phyloP scores from a whole-genome alignment of 148 eudicot genomes.

The Hydrangea macrophylla region DNA sequence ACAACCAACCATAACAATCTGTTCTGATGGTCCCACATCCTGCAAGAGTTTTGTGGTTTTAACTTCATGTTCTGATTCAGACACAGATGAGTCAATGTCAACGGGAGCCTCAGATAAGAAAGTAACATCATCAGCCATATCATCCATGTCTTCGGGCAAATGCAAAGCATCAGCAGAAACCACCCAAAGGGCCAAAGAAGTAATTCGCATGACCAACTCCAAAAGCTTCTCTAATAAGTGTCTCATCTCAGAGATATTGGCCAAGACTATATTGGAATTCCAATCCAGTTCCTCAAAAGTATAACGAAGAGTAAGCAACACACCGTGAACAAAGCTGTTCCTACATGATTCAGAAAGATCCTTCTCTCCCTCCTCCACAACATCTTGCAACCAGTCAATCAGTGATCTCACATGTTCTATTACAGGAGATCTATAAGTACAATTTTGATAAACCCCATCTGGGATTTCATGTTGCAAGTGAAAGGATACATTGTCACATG shows the following conservation, averaged over 20 bases:
- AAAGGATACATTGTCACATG: constrained; percentile 40
- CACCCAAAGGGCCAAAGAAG: constrained; percentile 91
- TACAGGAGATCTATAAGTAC: constrained; percentile 37
- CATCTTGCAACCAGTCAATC: constrained; percentile 70
- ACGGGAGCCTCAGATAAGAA: constrained; percentile 45
- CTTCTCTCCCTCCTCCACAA: constrained; percentile 79
- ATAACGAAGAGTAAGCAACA: constrained; percentile 85
- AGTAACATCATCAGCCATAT: constrained; percentile 55
- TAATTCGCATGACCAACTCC: constrained; percentile 73
- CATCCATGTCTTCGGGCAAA: constrained; percentile 87
- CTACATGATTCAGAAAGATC: constrained; percentile 86
- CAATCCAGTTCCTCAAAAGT: constrained; percentile 96
- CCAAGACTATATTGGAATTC: constrained; percentile 47
- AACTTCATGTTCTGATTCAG: constrained; percentile 28
- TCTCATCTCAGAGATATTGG: constrained; percentile 61
- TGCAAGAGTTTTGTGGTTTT: constrained; percentile 29
- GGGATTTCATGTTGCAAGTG: constrained; percentile 22
- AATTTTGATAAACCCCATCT: constrained; percentile 35
- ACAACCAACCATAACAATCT: constrained; percentile 98
- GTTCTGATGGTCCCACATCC: constrained; percentile 58
- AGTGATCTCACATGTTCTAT: constrained; percentile 68
- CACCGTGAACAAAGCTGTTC: constrained; percentile 93
- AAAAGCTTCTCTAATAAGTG: constrained; percentile 61
- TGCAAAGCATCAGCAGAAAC: constrained; percentile 94
- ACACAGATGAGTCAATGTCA: constrained; percentile 31